Base-by-base conservation (phyloP, 257 asterid species). In the Rhazya stricta region DNA sequence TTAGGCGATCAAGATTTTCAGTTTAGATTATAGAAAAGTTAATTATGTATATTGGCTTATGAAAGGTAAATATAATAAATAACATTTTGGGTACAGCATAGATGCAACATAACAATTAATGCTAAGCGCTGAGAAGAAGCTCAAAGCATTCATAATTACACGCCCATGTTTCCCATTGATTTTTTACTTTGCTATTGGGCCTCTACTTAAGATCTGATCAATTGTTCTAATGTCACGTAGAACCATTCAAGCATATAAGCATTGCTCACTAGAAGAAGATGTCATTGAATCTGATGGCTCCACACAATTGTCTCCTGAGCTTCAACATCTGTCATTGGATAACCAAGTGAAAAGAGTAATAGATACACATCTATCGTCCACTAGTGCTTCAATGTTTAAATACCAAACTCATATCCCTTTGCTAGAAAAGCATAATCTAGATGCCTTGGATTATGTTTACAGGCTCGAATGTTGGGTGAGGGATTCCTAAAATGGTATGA, bases 271-370 rank as follows among this genome's bases (percentile, higher is more conserved):
- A 42, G 39, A n/a, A 13, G 27, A 4, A 3, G 27, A 66, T 46
- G 36, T 1, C 0, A 62, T 27, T 18, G 74, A 50, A 3, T 11
- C 1, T 3, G 66, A 69, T 39, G 73, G 73, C 67, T 74, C 81
- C 70, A 77, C 67, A 15, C 79, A 77, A n/a, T n/a, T n/a, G 25
- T 81, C 78, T 30, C 79, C 74, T n/a, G 41, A 10, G 75, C 83
- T 63, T 79, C 79, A 13, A 6, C 36, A 71, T 79, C 58, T 30
- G 79, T 62, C 46, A 70, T 71, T 8, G 70, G 65, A 18, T 70
- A 54, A 3, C 74, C 83, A 13, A 45, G 25, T 1, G 83, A 79
- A 29, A 75, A 79, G 12, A n/a, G 80, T 79, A 42, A 79, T n/a
- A 36, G 75, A 79, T 16, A 79, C 16, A 2, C 70, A 70, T 63